Evolutionary conservation across 306 rosid species (phyloP), one percentile per base, ranked within the genome.

Genomic region (Herpetospermum pedunculosum): DNA sequence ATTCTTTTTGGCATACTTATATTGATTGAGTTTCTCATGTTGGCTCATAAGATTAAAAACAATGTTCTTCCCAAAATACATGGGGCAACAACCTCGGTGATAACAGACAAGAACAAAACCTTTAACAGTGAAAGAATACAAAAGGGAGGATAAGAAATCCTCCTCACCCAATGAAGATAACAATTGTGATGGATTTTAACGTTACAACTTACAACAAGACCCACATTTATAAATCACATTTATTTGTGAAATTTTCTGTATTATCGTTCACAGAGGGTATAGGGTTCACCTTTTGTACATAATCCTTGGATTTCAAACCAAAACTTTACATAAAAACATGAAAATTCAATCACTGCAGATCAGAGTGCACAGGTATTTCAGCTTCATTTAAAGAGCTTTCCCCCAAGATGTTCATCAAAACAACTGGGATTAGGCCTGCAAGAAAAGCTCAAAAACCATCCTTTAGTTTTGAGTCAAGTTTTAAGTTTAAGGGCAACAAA

Each of bases 361-460:
- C 49, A 19, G 21, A 67, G 35, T 19, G 48, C 30, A 21, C 32
- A 37, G 50, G 19, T 2, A 21, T 21, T 40, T 47, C 37, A 8
- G 15, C 23, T 43, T 43, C 38, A 14, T 44, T 14, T 68, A 40
- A 43, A 43, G 73, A 65, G 14, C 73, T 68, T 68, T 23, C 34
- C 48, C 32, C 44, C 18, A 21, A 64, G 71, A 38, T 64, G 47
- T 64, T 64, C 10, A 40, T 65, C 34, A 21, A 23, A 19, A 38
- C 72, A 40, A 37, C 18, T 64, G 49, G 32, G 50, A 38, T 68
- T 68, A 43, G 73, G 21, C 73, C 73, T 68, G 35, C 54, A 68
- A 43, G 37, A 8, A 38, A 43, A 25, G 21, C 14, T 40, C 4
- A 18, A 3, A 60, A 68, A 11, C 35, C 32, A 43, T 44, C 10